Evolutionary conservation across 2,329 filamentous ascomycete species (phyloP), one percentile per base, ranked within the genome.

Genomic region (Colletotrichum tropicicola): DNA sequence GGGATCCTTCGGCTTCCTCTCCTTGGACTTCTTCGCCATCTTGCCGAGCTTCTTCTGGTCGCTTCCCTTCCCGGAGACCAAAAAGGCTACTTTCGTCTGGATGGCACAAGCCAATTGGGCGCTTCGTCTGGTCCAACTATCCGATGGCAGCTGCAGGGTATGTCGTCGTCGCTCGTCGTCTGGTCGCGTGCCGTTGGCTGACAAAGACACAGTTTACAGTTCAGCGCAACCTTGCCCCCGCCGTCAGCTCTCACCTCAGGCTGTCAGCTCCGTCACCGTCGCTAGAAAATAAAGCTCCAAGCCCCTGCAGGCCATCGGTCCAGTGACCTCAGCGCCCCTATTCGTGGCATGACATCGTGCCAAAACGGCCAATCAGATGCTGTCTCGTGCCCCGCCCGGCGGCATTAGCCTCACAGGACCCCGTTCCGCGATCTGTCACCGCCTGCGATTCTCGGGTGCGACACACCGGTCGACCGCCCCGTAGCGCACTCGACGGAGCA

Each of bases 1-100:
- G 44, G 83, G 77, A 48, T 78, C 77, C 70, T 82, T 79, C 68
- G 84, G 79, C 68, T 82, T 85, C 51, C 84, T 83, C 70, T 83
- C 82, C 68, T 78, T 80, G 57, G 80, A 83, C 85, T 59, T 64
- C 19, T 67, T 68, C 5, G 64, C 66, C 66, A 68, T 68, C 6
- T 7, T 35, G 32, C n/a, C 30, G 37, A n/a, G 37, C n/a, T 9
- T n/a, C n/a, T n/a, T n/a, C n/a, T n/a, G n/a, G n/a, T n/a, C n/a
- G n/a, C n/a, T n/a, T n/a, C n/a, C n/a, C n/a, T n/a, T n/a, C n/a
- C n/a, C n/a, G n/a, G n/a, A n/a, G n/a, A n/a, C n/a, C n/a, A n/a
- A n/a, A n/a, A n/a, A n/a, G n/a, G n/a, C n/a, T n/a, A n/a, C n/a
- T n/a, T n/a, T n/a, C n/a, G n/a, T n/a, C n/a, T n/a, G n/a, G n/a